These are phyloP conservation scores for Durotheca rogersii DNA, from an alignment of 495 filamentous ascomycete species.

Conservation along the genomic window DNA sequence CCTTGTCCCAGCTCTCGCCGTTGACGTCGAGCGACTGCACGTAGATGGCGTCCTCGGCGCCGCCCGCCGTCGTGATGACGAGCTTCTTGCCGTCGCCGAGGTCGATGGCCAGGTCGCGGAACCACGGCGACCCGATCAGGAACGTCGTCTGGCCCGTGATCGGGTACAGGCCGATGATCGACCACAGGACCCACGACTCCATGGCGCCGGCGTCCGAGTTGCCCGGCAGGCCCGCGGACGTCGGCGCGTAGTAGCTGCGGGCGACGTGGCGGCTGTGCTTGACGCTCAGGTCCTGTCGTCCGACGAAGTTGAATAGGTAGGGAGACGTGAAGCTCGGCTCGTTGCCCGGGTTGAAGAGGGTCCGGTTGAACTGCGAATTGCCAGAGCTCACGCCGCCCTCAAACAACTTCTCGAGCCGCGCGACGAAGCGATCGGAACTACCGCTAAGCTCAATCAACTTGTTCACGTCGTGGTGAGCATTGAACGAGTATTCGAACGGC, in stretches of 20 bases:
- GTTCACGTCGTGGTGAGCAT: constrained; percentile 65
- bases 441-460: constrained; percentile 59
- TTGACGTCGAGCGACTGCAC: constrained; percentile 57
- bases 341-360: constrained; percentile 68
- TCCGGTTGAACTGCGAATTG: constrained; percentile 50
- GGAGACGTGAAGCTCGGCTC: constrained; percentile 69
- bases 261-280: constrained; percentile 55
- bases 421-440: constrained; percentile 56
- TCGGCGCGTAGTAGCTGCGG: constrained; percentile 55
- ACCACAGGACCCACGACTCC: constrained; percentile 69
- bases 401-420: constrained; percentile 65
- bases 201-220: constrained; percentile 72
- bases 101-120: constrained; percentile 57
- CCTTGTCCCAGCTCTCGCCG: constrained; percentile 52
- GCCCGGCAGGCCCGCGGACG: constrained; percentile 59
- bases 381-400: constrained; percentile 55
- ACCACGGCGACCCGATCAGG: constrained; percentile 64
- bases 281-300: constrained; percentile 60
- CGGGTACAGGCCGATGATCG: constrained; percentile 69
- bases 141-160: constrained; percentile 66
- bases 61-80: constrained; percentile 55
- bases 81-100: constrained; percentile 56
- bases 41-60: constrained; percentile 50
- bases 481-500: constrained; percentile 71
- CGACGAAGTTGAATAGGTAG: constrained; percentile 70